These are phyloP conservation scores for Ustilago curta DNA, from an alignment of 1,284 basidiomycete species.

Conservation along the genomic window DNA sequence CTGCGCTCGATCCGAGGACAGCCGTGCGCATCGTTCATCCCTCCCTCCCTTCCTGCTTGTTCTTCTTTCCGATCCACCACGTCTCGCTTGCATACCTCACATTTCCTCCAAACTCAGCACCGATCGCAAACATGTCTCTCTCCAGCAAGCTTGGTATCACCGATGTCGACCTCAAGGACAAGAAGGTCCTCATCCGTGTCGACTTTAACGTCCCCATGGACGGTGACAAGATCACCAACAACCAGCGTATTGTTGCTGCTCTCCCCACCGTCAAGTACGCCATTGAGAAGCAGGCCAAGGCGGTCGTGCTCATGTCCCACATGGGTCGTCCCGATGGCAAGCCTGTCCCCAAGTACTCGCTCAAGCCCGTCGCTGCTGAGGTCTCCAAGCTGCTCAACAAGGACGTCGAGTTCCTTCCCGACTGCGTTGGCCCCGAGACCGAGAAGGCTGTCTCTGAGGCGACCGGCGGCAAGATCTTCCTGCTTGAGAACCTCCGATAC, in stretches of 20 bases:
- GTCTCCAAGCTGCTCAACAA: constrained; percentile 70
- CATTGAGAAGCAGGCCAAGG: constrained; percentile 84
- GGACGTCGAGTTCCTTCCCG: constrained; percentile 80
- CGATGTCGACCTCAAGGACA: constrained; percentile 88
- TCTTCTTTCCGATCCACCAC: constrained; percentile 1
- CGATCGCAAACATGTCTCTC: constrained; percentile 81
- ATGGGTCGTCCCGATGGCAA: constrained; percentile 97
- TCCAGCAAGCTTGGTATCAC: constrained; percentile 83
- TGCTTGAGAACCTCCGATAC: constrained; percentile 98
- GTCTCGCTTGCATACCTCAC: background rate
- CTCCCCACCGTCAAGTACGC: constrained; percentile 96
- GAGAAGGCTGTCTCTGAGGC: constrained; percentile 81
- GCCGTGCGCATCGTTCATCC: constrained; percentile 15
- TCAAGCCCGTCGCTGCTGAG: constrained; percentile 80
- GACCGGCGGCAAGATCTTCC: constrained; percentile 81
- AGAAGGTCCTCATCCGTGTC: constrained; percentile 79
- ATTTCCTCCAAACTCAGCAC: background rate
- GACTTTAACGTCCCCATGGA: constrained; percentile 98
- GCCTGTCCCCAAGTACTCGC: constrained; percentile 87
- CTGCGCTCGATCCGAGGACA: constrained; percentile 7
- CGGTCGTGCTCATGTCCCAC: constrained; percentile 95
- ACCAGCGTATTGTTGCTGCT: constrained; percentile 92
- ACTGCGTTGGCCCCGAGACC: constrained; percentile 87
- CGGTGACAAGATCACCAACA: constrained; percentile 90
- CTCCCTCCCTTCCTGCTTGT: background rate